These are phyloP conservation scores for Tolypocladium amazonense DNA, from an alignment of 2,329 filamentous ascomycete species.

Conservation along the genomic window DNA sequence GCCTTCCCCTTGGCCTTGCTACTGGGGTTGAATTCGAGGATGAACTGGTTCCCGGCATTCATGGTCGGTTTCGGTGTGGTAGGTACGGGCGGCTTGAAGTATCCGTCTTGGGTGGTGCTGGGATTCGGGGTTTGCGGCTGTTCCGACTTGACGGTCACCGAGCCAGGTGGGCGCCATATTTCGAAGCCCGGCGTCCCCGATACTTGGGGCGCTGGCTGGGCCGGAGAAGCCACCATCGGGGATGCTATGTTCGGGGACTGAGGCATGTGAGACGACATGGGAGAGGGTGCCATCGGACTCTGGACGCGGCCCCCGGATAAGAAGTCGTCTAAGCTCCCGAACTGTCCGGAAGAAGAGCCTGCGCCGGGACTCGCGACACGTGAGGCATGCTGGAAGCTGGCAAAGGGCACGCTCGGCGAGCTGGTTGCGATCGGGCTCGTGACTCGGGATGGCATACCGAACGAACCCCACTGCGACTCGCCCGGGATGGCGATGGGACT, in stretches of 20 bases:
- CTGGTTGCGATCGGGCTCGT: constrained; percentile 21
- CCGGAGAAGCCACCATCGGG: constrained; percentile 9
- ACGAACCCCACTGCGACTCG: constrained; percentile 21
- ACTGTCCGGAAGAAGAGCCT: constrained; percentile 15
- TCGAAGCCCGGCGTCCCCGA: constrained; percentile 26
- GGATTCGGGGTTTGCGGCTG: constrained; percentile 11
- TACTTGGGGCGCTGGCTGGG: constrained; percentile 8
- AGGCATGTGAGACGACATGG: constrained; percentile 9
- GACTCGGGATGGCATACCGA: constrained; percentile 16
- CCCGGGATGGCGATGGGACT: constrained; percentile 20
- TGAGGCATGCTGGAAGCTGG: constrained; percentile 19
- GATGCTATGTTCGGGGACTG: constrained; percentile 12
- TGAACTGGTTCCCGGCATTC: constrained; percentile 22
- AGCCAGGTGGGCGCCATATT: constrained; percentile 25
- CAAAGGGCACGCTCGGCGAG: constrained; percentile 17
- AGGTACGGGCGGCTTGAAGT: constrained; percentile 27
- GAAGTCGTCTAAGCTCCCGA: constrained; percentile 22
- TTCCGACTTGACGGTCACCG: constrained; percentile 13
- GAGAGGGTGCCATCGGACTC: constrained; percentile 12
- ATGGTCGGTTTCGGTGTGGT: constrained; percentile 27
- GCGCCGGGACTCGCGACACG: constrained; percentile 16
- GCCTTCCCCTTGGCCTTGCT: constrained; percentile 23
- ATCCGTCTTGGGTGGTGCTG: constrained; percentile 12
- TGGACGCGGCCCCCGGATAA: constrained; percentile 17
- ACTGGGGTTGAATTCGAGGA: constrained; percentile 22